Base-by-base conservation (phyloP, 306 rosid genomes). In the Gynostemma pentaphyllum region DNA sequence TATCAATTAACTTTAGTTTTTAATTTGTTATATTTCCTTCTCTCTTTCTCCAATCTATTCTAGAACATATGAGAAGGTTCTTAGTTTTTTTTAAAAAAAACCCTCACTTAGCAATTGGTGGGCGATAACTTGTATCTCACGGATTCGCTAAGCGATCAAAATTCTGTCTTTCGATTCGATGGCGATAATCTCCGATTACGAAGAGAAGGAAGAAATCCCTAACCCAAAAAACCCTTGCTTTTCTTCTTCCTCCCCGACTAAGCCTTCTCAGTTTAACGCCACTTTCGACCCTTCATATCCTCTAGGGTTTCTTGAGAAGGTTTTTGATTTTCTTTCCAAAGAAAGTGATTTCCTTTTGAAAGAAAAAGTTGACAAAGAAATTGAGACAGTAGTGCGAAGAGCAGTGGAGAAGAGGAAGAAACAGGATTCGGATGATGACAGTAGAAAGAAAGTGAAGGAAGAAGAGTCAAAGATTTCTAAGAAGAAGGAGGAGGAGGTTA, bases 181-280 rank as follows among this genome's bases (percentile, higher is more conserved):
- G 96, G 96, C 96, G 41, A 85, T 85, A 18, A 83, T 88, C 75
- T 83, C 96, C 6, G 94, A 88, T 11, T 62, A 55, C 66, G 54
- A 79, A 47, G 96, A 83, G 10, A 82, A 82, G 0, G 66, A 40
- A 65, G 66, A 27, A 68, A 62, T 8, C 15, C 72, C 1, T 45
- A 70, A 16, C 7, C 70, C 52, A 3, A 63, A 45, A 7, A 67
- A 62, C 30, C 61, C 80, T 34, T 62, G 32, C 16, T 12, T 21
- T 2, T 19, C 64, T 14, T 56, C 73, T 2, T 11, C 70, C 15
- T 4, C 84, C 1, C 10, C 82, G 36, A 23, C 74, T 0, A 49
- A 42, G 53, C 37, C 69, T 40, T 54, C 73, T 36, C 39, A 81
- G n/a, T 87, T 90, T 45, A 78, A 26, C 2, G 84, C 88, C 6